Evolutionary conservation across 2,329 filamentous ascomycete species (phyloP), one percentile per base, ranked within the genome.

Genomic region (Myriosclerotinia scirpicola): DNA sequence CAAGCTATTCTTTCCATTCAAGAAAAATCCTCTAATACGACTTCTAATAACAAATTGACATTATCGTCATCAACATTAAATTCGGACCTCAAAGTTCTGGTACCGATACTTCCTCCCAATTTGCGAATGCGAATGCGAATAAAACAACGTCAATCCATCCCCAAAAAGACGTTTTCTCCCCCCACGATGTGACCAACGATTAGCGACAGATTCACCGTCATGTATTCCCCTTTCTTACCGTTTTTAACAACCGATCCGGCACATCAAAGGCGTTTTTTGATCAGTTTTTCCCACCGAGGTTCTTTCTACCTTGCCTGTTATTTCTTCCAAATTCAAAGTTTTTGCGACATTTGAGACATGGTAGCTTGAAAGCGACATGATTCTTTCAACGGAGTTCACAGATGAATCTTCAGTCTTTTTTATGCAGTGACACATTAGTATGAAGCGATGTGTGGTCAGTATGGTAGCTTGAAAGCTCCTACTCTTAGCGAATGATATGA

Each of bases 201-300:
- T 74, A 75, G 73, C 75, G 72, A 76, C 75, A 76, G 75, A 76
- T 76, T 75, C 75, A 76, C 74, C 73, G 71, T 77, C 75, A 76
- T 77, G 75, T 77, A 77, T 73, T 71, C 71, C 71, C 65, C 71
- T 71, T 56, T 69, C 70, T 72, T 69, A 70, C 66, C 67, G 67
- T 64, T 69, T 71, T 63, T 38, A 66, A 55, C 60, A 67, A 61
- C 69, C 44, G 38, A 68, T 70, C 71, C 69, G 73, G 73, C 73
- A 76, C 74, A 74, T 76, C 69, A 71, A 67, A 69, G 74, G 71
- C 71, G 71, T 72, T 72, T 66, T 72, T 72, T 63, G 71, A 61
- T 64, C 67, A 73, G 11, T 63, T 42, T 65, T 50, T 48, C 8
- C 17, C 48, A 52, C 38, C 20, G 63, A 44, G 63, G 36, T 34